Percentiles rank a stretch among this genome's conserved stretches.
Evolutionary conservation across 208 protist species (phyloP).

Genomic region (Crithidia fasciculata): DNA sequence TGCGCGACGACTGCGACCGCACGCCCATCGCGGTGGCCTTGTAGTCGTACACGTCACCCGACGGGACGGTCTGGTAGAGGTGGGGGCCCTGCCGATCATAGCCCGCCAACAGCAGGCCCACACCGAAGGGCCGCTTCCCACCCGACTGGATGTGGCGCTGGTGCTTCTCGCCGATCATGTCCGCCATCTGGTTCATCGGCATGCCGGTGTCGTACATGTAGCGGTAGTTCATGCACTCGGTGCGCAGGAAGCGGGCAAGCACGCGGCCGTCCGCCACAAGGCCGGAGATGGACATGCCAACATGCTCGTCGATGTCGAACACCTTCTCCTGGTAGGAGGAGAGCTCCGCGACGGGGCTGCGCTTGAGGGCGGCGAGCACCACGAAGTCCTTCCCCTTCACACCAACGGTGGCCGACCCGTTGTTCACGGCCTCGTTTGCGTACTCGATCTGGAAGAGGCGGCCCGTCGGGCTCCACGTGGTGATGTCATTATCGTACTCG

Average conservation of each 20-base stretch:
- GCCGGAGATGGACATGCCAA: constrained; percentile 98
- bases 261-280: constrained; percentile 97
- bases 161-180: constrained; percentile 92
- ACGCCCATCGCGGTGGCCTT: constrained; percentile 98
- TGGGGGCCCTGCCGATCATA: constrained; percentile 94
- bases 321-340: constrained; percentile 98
- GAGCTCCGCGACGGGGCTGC: constrained; percentile 93
- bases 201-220: constrained; percentile 90
- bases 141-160: constrained; percentile 97
- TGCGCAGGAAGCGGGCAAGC: constrained; percentile 95
- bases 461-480: constrained; percentile 98
- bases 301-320: constrained; percentile 98
- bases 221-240: constrained; percentile 97
- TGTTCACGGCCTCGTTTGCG: constrained; percentile 99
- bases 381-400: constrained; percentile 96
- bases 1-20: constrained; percentile 97
- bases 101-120: constrained; percentile 98
- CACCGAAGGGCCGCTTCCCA: constrained; percentile 97
- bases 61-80: constrained; percentile 96
- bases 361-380: constrained; percentile 96
- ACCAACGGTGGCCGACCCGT: constrained; percentile 97
- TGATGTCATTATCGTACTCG: constrained; percentile 99
- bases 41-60: constrained; percentile 98
- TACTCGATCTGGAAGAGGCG: constrained; percentile 99
- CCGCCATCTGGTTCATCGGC: constrained; percentile 77